phyloP scores from a whole-genome alignment of 1,284 basidiomycete species.

The Vanrija sp. region DNA sequence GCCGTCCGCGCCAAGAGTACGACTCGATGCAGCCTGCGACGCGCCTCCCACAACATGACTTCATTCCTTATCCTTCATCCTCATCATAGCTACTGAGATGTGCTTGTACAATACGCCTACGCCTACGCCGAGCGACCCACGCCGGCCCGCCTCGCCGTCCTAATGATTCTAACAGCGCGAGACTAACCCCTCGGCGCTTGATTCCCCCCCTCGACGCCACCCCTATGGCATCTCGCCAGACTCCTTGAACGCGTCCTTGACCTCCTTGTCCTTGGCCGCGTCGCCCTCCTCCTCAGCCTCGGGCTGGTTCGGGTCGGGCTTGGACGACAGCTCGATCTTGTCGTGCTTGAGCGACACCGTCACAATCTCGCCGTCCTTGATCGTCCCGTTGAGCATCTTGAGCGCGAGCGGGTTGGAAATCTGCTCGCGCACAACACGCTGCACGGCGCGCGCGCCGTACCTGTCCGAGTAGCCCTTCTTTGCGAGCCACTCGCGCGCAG shows the following conservation, averaged over 20 bases:
- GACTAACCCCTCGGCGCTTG: no score
- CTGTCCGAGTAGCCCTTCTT: conserved; percentile 75
- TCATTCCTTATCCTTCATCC: no score
- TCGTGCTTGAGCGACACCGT: conserved; percentile 54
- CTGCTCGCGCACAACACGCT: conserved; percentile 69
- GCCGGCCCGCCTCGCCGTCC: no score
- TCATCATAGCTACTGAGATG: no score
- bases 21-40: no score
- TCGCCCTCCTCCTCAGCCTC: not conserved
- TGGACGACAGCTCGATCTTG: conserved; percentile 27
- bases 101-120: no score
- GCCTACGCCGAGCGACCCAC: no score
- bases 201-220: not conserved
- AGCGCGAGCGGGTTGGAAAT: conserved; percentile 73
- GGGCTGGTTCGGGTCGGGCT: conserved; percentile 15
- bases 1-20: no score
- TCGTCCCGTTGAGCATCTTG: conserved; percentile 67
- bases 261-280: not conserved
- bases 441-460: conserved; percentile 80
- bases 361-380: conserved; percentile 68
- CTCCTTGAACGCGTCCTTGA: conserved; percentile 11
- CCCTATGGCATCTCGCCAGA: conserved; percentile 10
- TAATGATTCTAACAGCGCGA: no score
- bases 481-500: conserved; percentile 69
- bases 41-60: no score